Base-by-base conservation (phyloP, 306 rosid genomes). In the Prunus mume region DNA sequence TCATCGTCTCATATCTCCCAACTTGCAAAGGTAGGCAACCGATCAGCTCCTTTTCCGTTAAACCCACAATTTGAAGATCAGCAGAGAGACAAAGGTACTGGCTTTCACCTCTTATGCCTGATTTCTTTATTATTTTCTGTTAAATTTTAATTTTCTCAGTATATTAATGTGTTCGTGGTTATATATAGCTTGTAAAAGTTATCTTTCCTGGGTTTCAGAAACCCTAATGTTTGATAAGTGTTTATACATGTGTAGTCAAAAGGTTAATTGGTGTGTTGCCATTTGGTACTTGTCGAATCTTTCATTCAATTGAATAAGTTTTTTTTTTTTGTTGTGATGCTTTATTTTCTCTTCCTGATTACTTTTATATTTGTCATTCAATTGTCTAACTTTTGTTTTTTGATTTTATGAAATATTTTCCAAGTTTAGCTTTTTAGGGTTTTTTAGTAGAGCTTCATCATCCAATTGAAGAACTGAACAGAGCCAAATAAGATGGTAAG, bases 401-500 rank as follows among this genome's bases (percentile, higher is more conserved):
- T 11, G 2, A 14, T 51, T 51, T 11, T 22, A 34, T 34, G 6
- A 38, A 38, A 38, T 38, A 38, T 38, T 38, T 17, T 52, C 22
- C 15, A 17, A 52, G 22, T 18, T 32, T 30, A 10, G 32, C 60
- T 1, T 75, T 68, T n/a, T 52, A 81, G 84, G 84, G 80, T 68
- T 75, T 17, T 80, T 54, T 60, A n/a, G 71, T 5, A 32, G 27
- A 65, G 32, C 28, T 55, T 19, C 69, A 49, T 18, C 41, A 11
- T 43, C 17, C 4, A 49, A 15, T 25, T 54, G 43, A 62, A 45
- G 47, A 57, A 85, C 83, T 67, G 69, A 65, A 24, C 50, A 76
- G 45, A 58, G 62, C 24, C 62, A 10, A 54, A 27, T 34, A 52
- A 50, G 77, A 85, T 82, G 88, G 88, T 85, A 54, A 51, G 69